These are phyloP conservation scores for Metschnikowia continentalis DNA, from an alignment of 805 yeast species.

Conservation along the genomic window DNA sequence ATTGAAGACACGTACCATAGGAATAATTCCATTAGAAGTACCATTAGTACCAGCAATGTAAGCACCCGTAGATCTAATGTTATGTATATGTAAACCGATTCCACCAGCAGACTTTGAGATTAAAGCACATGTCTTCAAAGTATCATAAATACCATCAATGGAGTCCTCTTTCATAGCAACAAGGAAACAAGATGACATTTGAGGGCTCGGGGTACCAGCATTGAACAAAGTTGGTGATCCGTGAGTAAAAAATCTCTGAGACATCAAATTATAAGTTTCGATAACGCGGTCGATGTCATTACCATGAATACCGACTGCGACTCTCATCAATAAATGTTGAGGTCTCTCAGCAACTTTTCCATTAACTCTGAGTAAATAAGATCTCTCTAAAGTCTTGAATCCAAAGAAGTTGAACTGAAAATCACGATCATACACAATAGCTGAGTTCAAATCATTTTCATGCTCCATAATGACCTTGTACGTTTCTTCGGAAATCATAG, in stretches of 20 bases:
- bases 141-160: slow-evolving; percentile 59
- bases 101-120: slow-evolving; percentile 63
- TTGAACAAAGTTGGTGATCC: slow-evolving; percentile 62
- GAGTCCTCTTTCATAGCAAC: slow-evolving; percentile 63
- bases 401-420: slow-evolving; percentile 57
- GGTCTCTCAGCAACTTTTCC: slow-evolving; percentile 61
- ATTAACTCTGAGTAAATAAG: slow-evolving; percentile 50
- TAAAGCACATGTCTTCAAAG: slow-evolving; percentile 57
- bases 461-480: slow-evolving; percentile 34
- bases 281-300: slow-evolving; percentile 48
- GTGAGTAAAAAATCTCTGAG: slow-evolving; percentile 54
- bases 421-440: slow-evolving; percentile 47
- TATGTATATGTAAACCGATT: slow-evolving; percentile 58
- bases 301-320: slow-evolving; percentile 58
- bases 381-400: slow-evolving; percentile 57
- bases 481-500: slow-evolving; percentile 42
- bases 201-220: slow-evolving; percentile 58
- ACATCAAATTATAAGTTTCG: slow-evolving; percentile 57
- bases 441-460: slow-evolving; percentile 42
- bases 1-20: slow-evolving; percentile 61
- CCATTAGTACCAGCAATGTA: slow-evolving; percentile 62
- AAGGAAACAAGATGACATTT: slow-evolving; percentile 60
- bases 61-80: slow-evolving; percentile 56
- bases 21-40: slow-evolving; percentile 58
- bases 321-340: slow-evolving; percentile 60